Evolutionary conservation across 768 basidiomycete genomes (phyloP).

Genomic region (Mycena filopes): DNA sequence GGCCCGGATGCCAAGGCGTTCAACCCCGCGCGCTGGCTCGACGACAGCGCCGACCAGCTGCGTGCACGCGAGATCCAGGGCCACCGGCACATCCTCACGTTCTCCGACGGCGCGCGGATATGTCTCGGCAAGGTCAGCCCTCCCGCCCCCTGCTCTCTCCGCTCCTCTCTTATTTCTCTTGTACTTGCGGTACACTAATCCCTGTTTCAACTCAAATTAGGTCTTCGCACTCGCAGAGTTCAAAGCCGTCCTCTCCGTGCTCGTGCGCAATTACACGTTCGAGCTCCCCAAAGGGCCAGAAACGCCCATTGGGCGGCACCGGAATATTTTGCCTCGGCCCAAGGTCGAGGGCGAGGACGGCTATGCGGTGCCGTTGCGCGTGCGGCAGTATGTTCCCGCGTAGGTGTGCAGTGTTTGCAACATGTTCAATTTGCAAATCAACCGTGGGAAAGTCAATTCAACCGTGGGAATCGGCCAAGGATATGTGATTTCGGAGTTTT

Average conservation of each 20-base stretch:
- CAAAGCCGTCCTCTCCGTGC: constrained; percentile 53
- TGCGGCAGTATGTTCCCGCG: constrained; percentile 36
- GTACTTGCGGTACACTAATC: no score
- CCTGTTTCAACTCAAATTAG: no score
- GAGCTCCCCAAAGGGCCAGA: constrained; percentile 49
- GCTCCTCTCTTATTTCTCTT: no score
- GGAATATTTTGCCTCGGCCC: constrained; percentile 47
- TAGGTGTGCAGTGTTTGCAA: no score
- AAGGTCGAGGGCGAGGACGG: constrained; percentile 45
- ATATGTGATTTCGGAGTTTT: no score
- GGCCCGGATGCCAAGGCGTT: constrained; percentile 56
- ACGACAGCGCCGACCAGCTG: not conserved
- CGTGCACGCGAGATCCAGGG: constrained; percentile 45
- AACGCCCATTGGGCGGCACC: constrained; percentile 44
- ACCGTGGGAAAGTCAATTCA: no score
- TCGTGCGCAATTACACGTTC: constrained; percentile 55
- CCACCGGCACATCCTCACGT: constrained; percentile 47
- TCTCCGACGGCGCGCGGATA: constrained; percentile 48
- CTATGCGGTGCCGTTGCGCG: constrained; percentile 42
- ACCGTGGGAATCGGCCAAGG: no score
- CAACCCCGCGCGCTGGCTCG: constrained; percentile 52
- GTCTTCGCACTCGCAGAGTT: constrained; percentile 47
- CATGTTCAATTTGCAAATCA: no score
- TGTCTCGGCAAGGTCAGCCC: constrained; percentile 46
- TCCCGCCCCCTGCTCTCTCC: no score